Evolutionary conservation across 257 asterid species (phyloP).

Genomic region (Capsicum baccatum): DNA sequence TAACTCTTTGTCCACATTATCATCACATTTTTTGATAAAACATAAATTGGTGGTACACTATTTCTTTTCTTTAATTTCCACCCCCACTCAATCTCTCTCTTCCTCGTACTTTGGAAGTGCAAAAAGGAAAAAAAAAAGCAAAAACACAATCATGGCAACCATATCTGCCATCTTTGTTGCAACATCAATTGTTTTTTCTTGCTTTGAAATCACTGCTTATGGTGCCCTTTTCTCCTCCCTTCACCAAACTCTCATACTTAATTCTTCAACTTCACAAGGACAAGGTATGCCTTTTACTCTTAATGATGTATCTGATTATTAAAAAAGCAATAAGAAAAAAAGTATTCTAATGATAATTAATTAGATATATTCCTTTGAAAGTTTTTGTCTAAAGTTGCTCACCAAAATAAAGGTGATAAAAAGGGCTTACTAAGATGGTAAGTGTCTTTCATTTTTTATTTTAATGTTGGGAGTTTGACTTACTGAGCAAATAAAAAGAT

Average conservation of each 20-base stretch:
- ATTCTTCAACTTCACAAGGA: conserved; percentile 39
- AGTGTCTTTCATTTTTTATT: too few relatives aligned
- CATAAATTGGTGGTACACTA: background rate
- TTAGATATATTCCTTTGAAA: too few relatives aligned
- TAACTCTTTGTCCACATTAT: background rate
- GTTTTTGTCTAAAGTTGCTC: background rate
- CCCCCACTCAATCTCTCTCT: background rate
- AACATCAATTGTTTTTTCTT: conserved; percentile 32
- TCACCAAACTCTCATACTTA: conserved; percentile 39
- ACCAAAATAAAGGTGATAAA: too few relatives aligned
- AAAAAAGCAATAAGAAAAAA: background rate
- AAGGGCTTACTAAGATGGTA: too few relatives aligned
- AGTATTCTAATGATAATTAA: too few relatives aligned
- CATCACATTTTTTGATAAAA: background rate
- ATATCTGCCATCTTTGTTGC: conserved; percentile 23
- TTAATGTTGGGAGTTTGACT: too few relatives aligned
- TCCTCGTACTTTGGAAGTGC: conserved; percentile 2
- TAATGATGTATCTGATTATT: background rate
- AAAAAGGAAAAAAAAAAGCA: background rate
- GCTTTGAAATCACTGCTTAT: conserved; percentile 35
- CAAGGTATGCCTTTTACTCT: conserved; percentile 37
- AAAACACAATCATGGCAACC: background rate
- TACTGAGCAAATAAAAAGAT: too few relatives aligned
- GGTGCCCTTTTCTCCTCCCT: conserved; percentile 46
- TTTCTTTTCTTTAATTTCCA: background rate